A percentile compares a stretch with the other conserved stretches of the same genome.
Evolutionary conservation across 2,329 filamentous ascomycete species (phyloP).

Genomic region (Verticillium alfalfae): DNA sequence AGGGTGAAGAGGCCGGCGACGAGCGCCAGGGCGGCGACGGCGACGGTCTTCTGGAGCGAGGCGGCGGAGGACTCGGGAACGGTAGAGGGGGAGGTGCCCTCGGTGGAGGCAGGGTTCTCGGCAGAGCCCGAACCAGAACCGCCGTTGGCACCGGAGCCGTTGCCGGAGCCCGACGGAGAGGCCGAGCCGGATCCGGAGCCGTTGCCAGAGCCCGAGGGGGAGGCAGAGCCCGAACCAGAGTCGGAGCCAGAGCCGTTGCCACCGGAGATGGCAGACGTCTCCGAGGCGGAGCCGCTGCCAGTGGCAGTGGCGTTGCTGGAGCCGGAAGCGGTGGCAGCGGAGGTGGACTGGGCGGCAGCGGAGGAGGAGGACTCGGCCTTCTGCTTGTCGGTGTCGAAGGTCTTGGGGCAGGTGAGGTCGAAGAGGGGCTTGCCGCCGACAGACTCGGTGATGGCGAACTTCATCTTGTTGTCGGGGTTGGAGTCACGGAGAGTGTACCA

Average conservation of each 20-base stretch:
- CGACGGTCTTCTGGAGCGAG: conserved; percentile 1
- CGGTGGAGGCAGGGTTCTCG: not conserved
- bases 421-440: conserved; percentile 45
- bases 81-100: conserved; percentile 3
- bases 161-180: conserved; percentile 6
- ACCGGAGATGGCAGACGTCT: not conserved
- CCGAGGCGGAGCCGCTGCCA: not conserved
- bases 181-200: conserved; percentile 8
- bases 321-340: conserved; percentile 9
- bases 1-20: conserved; percentile 11
- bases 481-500: conserved; percentile 59
- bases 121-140: not conserved
- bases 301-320: conserved; percentile 5
- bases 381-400: conserved; percentile 26
- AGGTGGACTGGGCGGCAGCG: conserved; percentile 10
- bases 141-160: conserved; percentile 4
- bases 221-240: conserved; percentile 8
- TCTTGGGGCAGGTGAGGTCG: conserved; percentile 47
- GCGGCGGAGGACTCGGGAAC: conserved; percentile 5
- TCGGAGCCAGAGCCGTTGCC: conserved; percentile 8
- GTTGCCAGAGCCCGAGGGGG: conserved; percentile 10
- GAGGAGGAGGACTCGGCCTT: conserved; percentile 15
- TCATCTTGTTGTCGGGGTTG: conserved; percentile 53
- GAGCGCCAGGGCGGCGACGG: conserved; percentile 11
- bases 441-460: conserved; percentile 51